Base-by-base conservation (phyloP, 176 grass and related monocot species). In the Tillandsia fasciculata region DNA sequence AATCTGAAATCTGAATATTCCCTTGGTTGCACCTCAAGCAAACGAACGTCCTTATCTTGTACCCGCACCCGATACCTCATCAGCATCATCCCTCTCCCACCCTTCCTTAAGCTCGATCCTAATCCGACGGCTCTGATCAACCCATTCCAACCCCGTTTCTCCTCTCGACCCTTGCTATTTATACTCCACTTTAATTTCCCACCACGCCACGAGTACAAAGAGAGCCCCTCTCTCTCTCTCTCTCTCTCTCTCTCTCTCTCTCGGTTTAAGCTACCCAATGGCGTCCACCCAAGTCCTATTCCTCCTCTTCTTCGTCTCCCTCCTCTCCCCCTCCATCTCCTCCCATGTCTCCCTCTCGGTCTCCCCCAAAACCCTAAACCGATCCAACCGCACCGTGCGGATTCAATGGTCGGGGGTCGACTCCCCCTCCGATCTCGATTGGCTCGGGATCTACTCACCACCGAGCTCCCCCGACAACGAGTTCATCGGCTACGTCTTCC, bases 401-500 rank as follows among this genome's bases (percentile, higher is more conserved):
- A 81, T 92, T 68, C 81, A 50, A 2, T 97, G 93, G 93, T 79
- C 78, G 0, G 86, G 80, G 14, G 78, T 97, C 63, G 73, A 78
- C 11, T 69, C 67, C 64, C 93, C 93, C 8, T 88, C 83, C 74
- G 86, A 79, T 1, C 93, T 92, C 67, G 93, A 97, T 64, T 87
- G 85, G 74, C 79, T 92, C 3, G 89, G 74, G 51, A 90, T 92
- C 77, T 97, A 92, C 84, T 92, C 89, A 9, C 93, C 93, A 20
- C 89, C 89, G 33, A 80, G 67, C 69, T 97, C 89, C 59, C 52
- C 47, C 28, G 71, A 97, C 77, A 61, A 71, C 50, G 70, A 93
- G 52, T 99, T 93, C 72, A 77, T 99, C 69, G 94, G 94, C 9
- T 99, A 93, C 77, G 65, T 99, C 74, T 99, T 90, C 82, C 89